These are phyloP conservation scores for Mortierella alpina DNA, from an alignment of 192 early-diverging fungal species.

Conservation along the genomic window DNA sequence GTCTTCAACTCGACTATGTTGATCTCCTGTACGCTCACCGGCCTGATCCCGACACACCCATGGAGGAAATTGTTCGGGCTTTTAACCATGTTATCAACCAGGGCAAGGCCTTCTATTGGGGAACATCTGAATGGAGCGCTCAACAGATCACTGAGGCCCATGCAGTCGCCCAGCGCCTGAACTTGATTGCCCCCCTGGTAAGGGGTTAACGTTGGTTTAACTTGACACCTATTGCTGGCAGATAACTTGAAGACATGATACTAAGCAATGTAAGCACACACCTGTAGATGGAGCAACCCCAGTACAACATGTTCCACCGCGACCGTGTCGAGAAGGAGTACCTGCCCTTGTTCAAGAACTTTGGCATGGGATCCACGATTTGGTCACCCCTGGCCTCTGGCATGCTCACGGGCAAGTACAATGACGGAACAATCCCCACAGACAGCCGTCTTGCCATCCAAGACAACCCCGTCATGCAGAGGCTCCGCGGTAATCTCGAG, in stretches of 20 bases:
- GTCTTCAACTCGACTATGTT: constrained; percentile 80
- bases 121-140: constrained; percentile 85
- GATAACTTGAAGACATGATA: background rate
- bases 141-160: constrained; percentile 82
- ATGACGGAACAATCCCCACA: constrained; percentile 67
- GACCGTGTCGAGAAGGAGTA: constrained; percentile 84
- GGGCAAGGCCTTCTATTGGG: constrained; percentile 88
- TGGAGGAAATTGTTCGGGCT: constrained; percentile 87
- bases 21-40: constrained; percentile 86
- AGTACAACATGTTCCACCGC: constrained; percentile 90
- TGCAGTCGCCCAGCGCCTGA: constrained; percentile 71
- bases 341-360: constrained; percentile 73
- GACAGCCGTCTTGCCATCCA: constrained; percentile 74
- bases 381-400: constrained; percentile 74
- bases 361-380: constrained; percentile 75
- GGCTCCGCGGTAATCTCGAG: constrained; percentile 62
- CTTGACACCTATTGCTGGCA: background rate
- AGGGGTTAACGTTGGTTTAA: background rate
- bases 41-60: constrained; percentile 79
- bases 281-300: constrained; percentile 72
- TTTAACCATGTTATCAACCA: constrained; percentile 86
- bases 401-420: constrained; percentile 78
- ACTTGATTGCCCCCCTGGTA: constrained; percentile 76
- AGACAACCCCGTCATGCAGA: constrained; percentile 68
- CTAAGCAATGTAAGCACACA: background rate